Evolutionary conservation across 2,329 filamentous ascomycete species (phyloP).

Genomic region (Pseudogymnoascus sp.): DNA sequence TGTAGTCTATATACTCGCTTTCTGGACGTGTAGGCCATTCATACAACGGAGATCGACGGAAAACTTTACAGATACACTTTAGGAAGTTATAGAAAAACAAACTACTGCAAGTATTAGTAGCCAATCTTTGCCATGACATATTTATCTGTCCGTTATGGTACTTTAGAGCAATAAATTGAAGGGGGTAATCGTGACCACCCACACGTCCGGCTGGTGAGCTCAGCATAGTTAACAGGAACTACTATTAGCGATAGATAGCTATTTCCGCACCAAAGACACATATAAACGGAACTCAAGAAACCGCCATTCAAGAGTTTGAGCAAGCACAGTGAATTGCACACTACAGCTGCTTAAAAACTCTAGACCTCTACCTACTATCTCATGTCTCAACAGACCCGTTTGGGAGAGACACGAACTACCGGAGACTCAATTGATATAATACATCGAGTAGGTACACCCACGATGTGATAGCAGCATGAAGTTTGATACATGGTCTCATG

Average conservation of each 20-base stretch:
- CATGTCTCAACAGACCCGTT: no score
- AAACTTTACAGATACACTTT: neutral
- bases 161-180: neutral
- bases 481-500: neutral
- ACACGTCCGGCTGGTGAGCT: neutral
- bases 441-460: neutral
- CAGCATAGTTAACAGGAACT: neutral
- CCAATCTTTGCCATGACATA: neutral
- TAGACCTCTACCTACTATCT: no score
- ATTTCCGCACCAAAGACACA: neutral
- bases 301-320: neutral
- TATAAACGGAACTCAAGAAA: neutral
- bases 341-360: no score
- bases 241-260: neutral
- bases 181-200: no score
- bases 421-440: no score
- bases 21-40: neutral
- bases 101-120: neutral
- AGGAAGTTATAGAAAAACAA: neutral
- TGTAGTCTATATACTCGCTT: neutral
- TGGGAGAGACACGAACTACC: no score
- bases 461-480: neutral
- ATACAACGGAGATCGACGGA: neutral
- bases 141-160: neutral
- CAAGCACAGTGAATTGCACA: neutral